phyloP scores from a whole-genome alignment of 1,284 basidiomycete genomes.

The Cutaneotrichosporon daszewskae region DNA sequence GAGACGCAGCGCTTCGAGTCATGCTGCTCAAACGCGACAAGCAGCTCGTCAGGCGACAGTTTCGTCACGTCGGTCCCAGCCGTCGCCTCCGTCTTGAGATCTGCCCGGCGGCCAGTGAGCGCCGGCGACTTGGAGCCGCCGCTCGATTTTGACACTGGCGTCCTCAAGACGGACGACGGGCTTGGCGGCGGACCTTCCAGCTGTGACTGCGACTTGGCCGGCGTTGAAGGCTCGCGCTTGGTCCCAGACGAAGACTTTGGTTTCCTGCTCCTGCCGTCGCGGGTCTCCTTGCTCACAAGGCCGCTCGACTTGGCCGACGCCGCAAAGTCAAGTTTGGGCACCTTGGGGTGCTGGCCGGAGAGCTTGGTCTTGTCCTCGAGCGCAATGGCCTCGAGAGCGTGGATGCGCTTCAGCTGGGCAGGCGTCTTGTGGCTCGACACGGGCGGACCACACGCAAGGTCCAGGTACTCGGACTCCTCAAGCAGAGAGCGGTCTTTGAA shows the following conservation, averaged over 20 bases:
- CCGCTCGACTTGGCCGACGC: conserved; percentile 37
- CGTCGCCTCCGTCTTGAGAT: conserved; percentile 25
- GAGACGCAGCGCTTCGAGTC: conserved; percentile 41
- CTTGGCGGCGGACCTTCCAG: not conserved
- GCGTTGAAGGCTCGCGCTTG: conserved; percentile 12
- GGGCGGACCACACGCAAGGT: conserved; percentile 50
- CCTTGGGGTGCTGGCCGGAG: conserved; percentile 38
- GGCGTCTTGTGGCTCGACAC: conserved; percentile 35
- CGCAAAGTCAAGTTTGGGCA: conserved; percentile 42
- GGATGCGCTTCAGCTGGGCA: conserved; percentile 42
- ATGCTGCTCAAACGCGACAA: conserved; percentile 49
- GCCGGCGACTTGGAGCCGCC: conserved; percentile 29
- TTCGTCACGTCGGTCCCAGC: conserved; percentile 35
- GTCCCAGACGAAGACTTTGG: conserved; percentile 6
- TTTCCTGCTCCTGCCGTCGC: conserved; percentile 22
- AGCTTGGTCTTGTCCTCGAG: conserved; percentile 44
- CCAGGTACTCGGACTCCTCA: conserved; percentile 49
- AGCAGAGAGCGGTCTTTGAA: conserved; percentile 51
- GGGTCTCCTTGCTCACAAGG: conserved; percentile 27
- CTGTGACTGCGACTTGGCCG: not conserved
- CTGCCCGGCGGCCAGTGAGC: conserved; percentile 34
- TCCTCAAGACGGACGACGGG: not conserved
- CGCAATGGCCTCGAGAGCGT: conserved; percentile 46
- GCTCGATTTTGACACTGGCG: not conserved
- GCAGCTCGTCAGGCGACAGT: conserved; percentile 48